Evolutionary conservation across 805 yeast genomes (phyloP), one percentile per base, ranked within the genome.

Genomic region (Ogataea salicorniae): DNA sequence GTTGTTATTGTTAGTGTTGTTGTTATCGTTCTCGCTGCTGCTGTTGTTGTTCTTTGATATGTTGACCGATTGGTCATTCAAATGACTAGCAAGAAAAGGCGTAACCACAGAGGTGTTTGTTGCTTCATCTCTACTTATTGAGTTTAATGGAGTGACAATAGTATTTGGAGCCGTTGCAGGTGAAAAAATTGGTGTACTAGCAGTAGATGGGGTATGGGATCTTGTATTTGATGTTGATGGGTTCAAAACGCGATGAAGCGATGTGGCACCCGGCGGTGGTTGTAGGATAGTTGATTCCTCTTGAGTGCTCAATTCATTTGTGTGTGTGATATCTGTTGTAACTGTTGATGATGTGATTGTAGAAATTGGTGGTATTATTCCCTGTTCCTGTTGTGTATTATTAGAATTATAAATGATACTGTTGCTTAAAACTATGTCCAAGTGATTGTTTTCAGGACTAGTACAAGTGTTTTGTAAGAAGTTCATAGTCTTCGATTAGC

Each of bases 1-100:
- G 31, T 26, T 26, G 13, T 26, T 26, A 26, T 9, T 26, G 31
- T 26, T 11, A 2, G 3, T 26, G 11, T 26, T 9, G 13, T 9
- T 26, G 11, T 11, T 26, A 1, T 9, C 11, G 13, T 76, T 84
- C 20, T 20, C 20, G 20, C 4, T 20, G 4, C 4, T 9, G 13
- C 11, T 26, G 11, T 26, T 26, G 11, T 11, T 26, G 8, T 9
- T 26, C 9, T 76, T 84, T 41, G 63, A 60, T 20, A 76, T 74
- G 16, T 73, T 70, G 46, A 62, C 57, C n/a, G 69, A 55, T 49
- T 68, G 75, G 56, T 75, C 66, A 5, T 58, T 57, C 8, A 66
- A 47, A 48, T 69, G 71, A 26, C 56, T 61, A 6, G 68, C 54
- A 13, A 68, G 46, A 46, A 68, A 69, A 4, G 72, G 71, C 1